Percentiles rank a stretch among this genome's conserved stretches.
These are phyloP conservation scores for Schizonepeta tenuifolia DNA, from an alignment of 257 asterid genomes.

Conservation along the genomic window DNA sequence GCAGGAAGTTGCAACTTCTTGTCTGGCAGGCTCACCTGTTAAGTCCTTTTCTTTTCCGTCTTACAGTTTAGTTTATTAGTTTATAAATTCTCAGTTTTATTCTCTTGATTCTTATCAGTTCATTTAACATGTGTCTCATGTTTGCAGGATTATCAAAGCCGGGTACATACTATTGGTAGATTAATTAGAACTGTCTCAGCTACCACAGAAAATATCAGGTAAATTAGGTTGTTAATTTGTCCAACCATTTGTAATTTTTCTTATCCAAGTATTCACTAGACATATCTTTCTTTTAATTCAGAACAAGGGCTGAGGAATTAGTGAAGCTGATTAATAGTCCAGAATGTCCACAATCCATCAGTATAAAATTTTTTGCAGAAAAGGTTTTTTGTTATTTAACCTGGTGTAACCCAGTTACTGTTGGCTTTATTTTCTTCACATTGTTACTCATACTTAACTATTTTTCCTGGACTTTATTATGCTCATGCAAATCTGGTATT, in stretches of 20 bases:
- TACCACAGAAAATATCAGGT: constrained; percentile 66
- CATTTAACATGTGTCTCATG: not conserved
- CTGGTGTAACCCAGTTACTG: no score
- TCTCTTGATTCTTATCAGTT: not conserved
- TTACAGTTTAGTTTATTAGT: not conserved
- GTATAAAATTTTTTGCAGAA: constrained; percentile 70
- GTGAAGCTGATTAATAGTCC: constrained; percentile 49
- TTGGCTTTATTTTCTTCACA: no score
- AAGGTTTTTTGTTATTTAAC: constrained; percentile 53
- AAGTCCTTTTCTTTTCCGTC: not conserved
- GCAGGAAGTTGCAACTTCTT: not conserved
- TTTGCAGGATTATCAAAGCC: constrained; percentile 58
- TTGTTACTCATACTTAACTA: not conserved
- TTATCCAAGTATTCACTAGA: constrained; percentile 4
- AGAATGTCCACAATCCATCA: constrained; percentile 64
- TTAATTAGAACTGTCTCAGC: constrained; percentile 62
- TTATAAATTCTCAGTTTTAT: not conserved
- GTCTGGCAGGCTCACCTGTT: no score
- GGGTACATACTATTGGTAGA: constrained; percentile 54
- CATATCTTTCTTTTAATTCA: constrained; percentile 38
- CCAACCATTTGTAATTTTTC: no score
- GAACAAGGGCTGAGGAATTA: constrained; percentile 62
- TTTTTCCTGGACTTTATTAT: constrained; percentile 17
- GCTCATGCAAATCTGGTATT: constrained; percentile 28
- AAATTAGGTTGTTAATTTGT: no score